phyloP scores from a whole-genome alignment of 441 rosid genomes.

The Cnidoscolus chayamansa region DNA sequence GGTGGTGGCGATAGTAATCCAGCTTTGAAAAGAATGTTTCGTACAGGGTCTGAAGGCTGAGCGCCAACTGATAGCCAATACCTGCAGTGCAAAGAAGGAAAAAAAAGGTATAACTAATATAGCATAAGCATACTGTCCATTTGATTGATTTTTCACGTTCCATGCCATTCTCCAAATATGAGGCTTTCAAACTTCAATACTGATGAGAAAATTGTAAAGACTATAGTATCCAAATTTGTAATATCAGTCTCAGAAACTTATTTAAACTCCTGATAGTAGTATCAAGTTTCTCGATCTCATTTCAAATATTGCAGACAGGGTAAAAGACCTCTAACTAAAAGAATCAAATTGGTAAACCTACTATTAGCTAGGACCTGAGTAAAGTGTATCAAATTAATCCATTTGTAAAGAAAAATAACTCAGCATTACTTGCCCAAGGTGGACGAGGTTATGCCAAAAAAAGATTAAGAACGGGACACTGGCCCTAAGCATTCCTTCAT shows the following conservation, averaged over 20 bases:
- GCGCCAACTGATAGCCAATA: constrained; percentile 37
- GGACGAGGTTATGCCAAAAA: neutral
- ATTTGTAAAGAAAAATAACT: neutral
- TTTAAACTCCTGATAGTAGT: neutral
- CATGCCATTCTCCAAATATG: neutral
- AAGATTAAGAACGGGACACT: neutral
- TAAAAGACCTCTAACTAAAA: neutral
- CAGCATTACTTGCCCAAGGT: neutral
- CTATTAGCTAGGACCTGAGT: neutral
- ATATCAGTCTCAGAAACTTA: neutral
- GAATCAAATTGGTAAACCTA: neutral
- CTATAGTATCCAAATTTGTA: neutral
- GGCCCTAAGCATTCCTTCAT: neutral
- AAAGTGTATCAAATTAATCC: neutral
- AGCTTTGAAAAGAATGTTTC: constrained; percentile 27
- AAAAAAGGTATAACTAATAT: neutral
- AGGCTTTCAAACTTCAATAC: neutral
- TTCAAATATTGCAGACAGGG: neutral
- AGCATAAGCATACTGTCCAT: neutral
- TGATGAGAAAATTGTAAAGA: neutral
- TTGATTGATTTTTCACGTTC: neutral
- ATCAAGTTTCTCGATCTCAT: neutral
- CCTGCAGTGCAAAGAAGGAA: constrained; percentile 19
- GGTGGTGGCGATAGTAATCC: constrained; percentile 29
- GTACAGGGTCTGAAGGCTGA: constrained; percentile 33